Evolutionary conservation across 805 yeast genomes (phyloP).

Genomic region (Candida silvicultrix): DNA sequence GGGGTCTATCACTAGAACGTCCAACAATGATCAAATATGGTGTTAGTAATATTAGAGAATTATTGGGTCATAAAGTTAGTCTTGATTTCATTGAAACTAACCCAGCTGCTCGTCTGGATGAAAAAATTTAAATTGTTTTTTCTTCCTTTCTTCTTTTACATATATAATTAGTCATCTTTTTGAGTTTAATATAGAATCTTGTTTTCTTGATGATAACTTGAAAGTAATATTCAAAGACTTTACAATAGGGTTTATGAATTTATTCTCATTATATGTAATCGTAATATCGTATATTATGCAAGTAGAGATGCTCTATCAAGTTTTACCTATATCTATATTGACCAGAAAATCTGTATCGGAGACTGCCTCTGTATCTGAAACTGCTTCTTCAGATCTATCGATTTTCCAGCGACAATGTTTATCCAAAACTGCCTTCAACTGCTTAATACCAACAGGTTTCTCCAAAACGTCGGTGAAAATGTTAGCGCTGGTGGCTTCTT

Average conservation of each 20-base stretch:
- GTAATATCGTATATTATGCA: neutral
- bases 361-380: slow-evolving; percentile 21
- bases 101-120: slow-evolving; percentile 97
- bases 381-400: slow-evolving; percentile 20
- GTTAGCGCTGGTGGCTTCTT: slow-evolving; percentile 47
- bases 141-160: too few species aligned
- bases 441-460: slow-evolving; percentile 45
- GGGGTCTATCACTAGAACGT: slow-evolving; percentile 96
- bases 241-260: too few species aligned
- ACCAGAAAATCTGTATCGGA: slow-evolving; percentile 32
- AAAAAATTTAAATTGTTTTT: slow-evolving; percentile 28
- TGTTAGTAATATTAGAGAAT: slow-evolving; percentile 91
- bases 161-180: neutral
- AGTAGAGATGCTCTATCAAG: neutral
- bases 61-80: slow-evolving; percentile 94
- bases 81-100: slow-evolving; percentile 91
- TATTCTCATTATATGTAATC: too few species aligned
- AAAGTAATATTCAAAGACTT: too few species aligned
- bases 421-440: slow-evolving; percentile 14
- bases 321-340: slow-evolving; percentile 9
- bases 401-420: slow-evolving; percentile 21
- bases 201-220: neutral
- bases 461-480: slow-evolving; percentile 66
- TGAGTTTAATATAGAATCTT: neutral
- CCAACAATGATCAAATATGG: slow-evolving; percentile 99